Base-by-base conservation (phyloP, 2,329 filamentous ascomycete genomes). In the Penicillium sp. region DNA sequence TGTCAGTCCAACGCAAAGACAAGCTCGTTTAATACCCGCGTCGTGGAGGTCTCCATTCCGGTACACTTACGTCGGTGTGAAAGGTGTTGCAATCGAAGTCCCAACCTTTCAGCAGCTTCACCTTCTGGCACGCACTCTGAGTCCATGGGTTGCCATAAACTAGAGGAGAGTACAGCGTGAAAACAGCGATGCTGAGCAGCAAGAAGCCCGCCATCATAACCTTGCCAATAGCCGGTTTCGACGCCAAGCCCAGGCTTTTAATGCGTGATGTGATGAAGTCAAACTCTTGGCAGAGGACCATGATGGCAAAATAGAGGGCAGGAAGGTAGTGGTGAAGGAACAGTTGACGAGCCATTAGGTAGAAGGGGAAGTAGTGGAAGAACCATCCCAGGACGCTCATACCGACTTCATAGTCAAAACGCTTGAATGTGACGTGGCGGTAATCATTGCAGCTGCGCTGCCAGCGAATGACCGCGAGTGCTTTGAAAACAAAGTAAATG, bases 321-420 rank as follows among this genome's bases (percentile, higher is more conserved):
- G 93, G 93, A 72, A 98, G 93, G 71, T 98, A 98, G 74, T 98
- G 93, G 71, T 98, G 93, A 53, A 98, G 77, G 79, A 98, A 98
- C 33, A 98, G 83, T 73, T 98, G 93, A 60, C 93, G 90, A 66
- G 93, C 84, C 93, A 98, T 97, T 49, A 98, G 80, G 75, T 84
- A 98, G 76, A 98, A 98, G 9, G 93, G 93, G 77, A 98, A 97
- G 76, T 96, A 98, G 73, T 98, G 93, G 70, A 98, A 85, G 41
- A 88, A 89, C 93, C 93, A 98, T 58, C 87, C 93, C 7, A 98
- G 80, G 29, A 96, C 86, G 13, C 83, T 89, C 45, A 84, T 88
- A 52, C 93, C 93, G 50, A 97, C 82, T 71, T 98, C 93, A 65
- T 96, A 97, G 71, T 97, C 93, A 68, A 97, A 98, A 48, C 93